Evolutionary conservation across 768 basidiomycete genomes (phyloP), one percentile per base, ranked within the genome.

Genomic region (Suillus decipiens): DNA sequence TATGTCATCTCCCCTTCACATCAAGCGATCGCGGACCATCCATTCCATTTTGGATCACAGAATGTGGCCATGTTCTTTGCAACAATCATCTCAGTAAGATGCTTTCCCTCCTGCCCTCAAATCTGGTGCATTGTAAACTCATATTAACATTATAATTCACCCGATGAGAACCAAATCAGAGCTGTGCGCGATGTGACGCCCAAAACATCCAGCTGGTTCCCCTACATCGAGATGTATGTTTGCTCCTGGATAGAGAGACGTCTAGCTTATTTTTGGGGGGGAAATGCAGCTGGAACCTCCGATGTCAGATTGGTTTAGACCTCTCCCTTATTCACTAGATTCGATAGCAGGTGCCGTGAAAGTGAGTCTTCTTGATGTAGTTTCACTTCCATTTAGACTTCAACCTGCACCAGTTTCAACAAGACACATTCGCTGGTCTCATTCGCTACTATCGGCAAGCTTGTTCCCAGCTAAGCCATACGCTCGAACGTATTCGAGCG

Each of bases 51-150:
- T 95, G 93, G 93, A 79, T 93, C 64, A 93, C 93, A 1, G 91
- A 93, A 72, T 95, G 93, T 68, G 91, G 91, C 0, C 93, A 95
- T 79, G 83, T 94, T 62, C 68, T 94, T 33, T 95, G 93, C 81
- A 94, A 95, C 70, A 82, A 84, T 43, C 93, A 95, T 76, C 86
- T 95, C 72, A 90, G 93, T 94, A 71, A 72, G 81, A 41, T 43
- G 14, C 36, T 48, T 31, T 19, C 37, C 5, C 14, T 22, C 22
- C 61, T n/a, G 41, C 36, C 31, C 33, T 12, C 59, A 34, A 28
- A 33, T 47, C n/a, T 28, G 22, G 34, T 63, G 77, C 76, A 55
- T 33, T 47, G 42, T 28, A 33, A 51, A 28, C 24, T 33, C 37
- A 59, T 61, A 24, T 41, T n/a, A 17, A 61, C 14, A 31, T n/a